phyloP scores from a whole-genome alignment of 305 asterid genomes.

The Euphrasia arctica region DNA sequence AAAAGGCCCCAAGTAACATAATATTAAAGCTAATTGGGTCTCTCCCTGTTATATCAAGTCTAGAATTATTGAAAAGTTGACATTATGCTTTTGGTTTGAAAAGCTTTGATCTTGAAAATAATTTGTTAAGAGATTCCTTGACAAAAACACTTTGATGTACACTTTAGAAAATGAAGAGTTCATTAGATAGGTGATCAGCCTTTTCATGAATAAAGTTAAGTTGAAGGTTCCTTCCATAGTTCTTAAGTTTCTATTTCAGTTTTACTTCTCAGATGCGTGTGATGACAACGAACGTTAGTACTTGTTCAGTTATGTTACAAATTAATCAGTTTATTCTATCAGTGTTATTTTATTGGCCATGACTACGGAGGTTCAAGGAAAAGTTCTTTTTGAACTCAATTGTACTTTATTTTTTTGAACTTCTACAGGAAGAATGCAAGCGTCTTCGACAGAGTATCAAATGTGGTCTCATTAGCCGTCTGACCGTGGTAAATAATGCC shows the following conservation, averaged over 20 bases:
- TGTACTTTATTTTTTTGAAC: conserved; percentile 5
- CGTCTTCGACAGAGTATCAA: conserved; percentile 98
- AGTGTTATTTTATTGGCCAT: conserved; percentile 12
- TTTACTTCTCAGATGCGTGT: conserved; percentile 17
- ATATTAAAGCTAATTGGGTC: neutral
- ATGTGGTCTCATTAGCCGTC: conserved; percentile 87
- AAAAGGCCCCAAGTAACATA: conserved; percentile 7
- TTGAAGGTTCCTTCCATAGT: conserved; percentile 9
- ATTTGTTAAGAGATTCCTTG: conserved; percentile 9
- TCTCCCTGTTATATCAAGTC: neutral
- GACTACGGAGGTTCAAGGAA: neutral
- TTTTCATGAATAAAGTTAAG: conserved; percentile 15
- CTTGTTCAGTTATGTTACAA: conserved; percentile 11
- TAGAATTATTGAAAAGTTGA: conserved; percentile 3
- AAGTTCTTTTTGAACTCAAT: conserved; percentile 11
- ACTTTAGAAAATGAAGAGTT: conserved; percentile 3
- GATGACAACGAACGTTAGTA: conserved; percentile 16
- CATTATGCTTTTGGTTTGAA: conserved; percentile 18
- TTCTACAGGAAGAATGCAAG: conserved; percentile 94
- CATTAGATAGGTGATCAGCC: conserved; percentile 7
- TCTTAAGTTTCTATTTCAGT: conserved; percentile 4
- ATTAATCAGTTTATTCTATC: conserved; percentile 11
- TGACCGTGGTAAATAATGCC: conserved; percentile 74
- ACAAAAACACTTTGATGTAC: conserved; percentile 16
- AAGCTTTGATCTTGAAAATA: conserved; percentile 15